Conservation (phyloP, 164 flowering plant genomes). For the Magnolia officinalis region DNA sequence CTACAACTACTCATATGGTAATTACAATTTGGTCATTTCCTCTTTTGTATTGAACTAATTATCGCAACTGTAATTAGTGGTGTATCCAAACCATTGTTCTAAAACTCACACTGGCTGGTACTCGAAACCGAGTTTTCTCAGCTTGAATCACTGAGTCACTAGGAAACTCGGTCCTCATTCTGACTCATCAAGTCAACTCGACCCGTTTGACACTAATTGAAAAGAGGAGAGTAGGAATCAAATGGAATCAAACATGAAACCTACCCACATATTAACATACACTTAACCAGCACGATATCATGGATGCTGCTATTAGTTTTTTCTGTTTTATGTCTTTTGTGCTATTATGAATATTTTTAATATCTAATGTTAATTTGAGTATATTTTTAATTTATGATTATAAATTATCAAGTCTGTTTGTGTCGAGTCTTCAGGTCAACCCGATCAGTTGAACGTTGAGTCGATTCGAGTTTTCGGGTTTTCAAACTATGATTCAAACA, state of each 20-base stretch:
- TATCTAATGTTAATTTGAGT: neutral
- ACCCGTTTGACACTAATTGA: no score
- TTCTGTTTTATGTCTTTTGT: neutral
- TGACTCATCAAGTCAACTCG: no score
- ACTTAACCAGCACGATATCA: no score
- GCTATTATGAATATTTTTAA: neutral
- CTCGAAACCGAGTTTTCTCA: no score
- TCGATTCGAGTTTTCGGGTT: neutral
- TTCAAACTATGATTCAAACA: neutral
- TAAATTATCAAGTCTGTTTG: neutral
- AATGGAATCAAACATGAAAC: no score
- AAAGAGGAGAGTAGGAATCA: no score
- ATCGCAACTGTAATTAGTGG: neutral
- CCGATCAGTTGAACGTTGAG: neutral
- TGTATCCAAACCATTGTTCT: neutral
- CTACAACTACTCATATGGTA: neutral
- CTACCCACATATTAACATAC: no score
- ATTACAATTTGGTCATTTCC: neutral
- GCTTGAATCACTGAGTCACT: no score
- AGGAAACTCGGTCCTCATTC: no score
- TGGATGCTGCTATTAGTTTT: neutral
- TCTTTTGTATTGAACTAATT: neutral
- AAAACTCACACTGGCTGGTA: neutral
- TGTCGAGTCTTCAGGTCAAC: neutral
- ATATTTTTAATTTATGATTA: neutral